Evolutionary conservation across 441 rosid species (phyloP).

Genomic region (Oxalis stricta): DNA sequence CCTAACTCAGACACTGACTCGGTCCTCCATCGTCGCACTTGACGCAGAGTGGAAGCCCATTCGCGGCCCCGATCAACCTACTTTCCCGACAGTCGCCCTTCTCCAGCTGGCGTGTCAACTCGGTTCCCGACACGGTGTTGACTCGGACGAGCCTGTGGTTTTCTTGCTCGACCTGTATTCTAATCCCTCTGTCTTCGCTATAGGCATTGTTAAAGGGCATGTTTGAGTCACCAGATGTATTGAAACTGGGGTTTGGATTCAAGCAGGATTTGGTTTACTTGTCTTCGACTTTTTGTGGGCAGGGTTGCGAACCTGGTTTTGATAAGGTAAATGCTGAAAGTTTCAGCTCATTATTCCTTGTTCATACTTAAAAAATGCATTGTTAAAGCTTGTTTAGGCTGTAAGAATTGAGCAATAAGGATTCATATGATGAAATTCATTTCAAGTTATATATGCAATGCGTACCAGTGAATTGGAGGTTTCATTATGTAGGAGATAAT

Average conservation of each 20-base stretch:
- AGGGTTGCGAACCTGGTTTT: slow-evolving; percentile 52
- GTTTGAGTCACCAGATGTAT: slow-evolving; percentile 54
- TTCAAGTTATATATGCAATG: too few species aligned
- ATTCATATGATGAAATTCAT: too few species aligned
- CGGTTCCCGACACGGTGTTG: slow-evolving; percentile 8
- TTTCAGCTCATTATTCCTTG: not conserved
- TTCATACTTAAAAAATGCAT: not conserved
- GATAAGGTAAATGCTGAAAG: slow-evolving; percentile 29
- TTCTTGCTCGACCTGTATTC: slow-evolving; percentile 56
- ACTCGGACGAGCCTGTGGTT: slow-evolving; percentile 22
- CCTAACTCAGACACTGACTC: slow-evolving; percentile 33
- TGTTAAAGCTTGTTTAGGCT: too few species aligned
- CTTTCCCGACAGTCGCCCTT: slow-evolving; percentile 58
- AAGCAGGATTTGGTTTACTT: slow-evolving; percentile 76
- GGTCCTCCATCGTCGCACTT: slow-evolving; percentile 44
- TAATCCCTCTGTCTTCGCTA: slow-evolving; percentile 33
- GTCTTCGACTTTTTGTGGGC: slow-evolving; percentile 64
- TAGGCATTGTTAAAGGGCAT: slow-evolving; percentile 47
- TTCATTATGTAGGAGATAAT: too few species aligned
- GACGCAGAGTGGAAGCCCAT: slow-evolving; percentile 86
- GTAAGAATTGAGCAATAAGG: too few species aligned
- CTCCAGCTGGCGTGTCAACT: slow-evolving; percentile 67
- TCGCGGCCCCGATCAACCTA: slow-evolving; percentile 17
- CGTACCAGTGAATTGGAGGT: too few species aligned
- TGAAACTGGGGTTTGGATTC: slow-evolving; percentile 73